Conservation (phyloP, 805 yeast genomes). For the Debaryomyces hansenii region DNA sequence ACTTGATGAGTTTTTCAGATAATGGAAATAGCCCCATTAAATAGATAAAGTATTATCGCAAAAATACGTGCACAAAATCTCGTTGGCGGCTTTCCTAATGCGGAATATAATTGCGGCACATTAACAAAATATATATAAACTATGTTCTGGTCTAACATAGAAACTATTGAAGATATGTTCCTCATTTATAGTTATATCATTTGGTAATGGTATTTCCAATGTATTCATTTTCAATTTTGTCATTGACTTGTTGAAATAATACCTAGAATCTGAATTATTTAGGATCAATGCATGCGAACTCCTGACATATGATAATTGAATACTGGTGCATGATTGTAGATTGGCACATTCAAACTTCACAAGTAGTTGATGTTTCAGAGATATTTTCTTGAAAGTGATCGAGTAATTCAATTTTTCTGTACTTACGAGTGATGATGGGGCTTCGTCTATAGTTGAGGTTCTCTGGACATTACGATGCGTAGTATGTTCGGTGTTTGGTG, state of each 20-base stretch:
- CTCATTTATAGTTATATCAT: neutral
- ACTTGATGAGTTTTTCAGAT: neutral
- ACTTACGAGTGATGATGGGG: neutral
- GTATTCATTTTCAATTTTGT: neutral
- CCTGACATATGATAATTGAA: constrained; percentile 9
- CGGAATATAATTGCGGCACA: neutral
- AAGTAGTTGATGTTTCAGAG: constrained; percentile 4
- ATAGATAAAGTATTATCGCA: neutral
- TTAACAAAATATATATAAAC: constrained; percentile 13
- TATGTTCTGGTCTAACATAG: constrained; percentile 12
- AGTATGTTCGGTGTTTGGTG: neutral
- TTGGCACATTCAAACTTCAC: constrained; percentile 14
- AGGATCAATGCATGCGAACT: constrained; percentile 9
- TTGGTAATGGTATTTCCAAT: constrained; percentile 10
- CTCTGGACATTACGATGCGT: neutral
- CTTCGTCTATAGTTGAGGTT: neutral
- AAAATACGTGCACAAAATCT: too few relatives aligned
- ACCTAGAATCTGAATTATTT: constrained; percentile 10
- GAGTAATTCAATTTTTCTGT: neutral
- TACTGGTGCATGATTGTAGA: neutral
- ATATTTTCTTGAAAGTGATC: constrained; percentile 4
- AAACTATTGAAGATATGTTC: constrained; percentile 8
- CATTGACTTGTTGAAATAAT: constrained; percentile 8
- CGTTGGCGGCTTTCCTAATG: neutral
- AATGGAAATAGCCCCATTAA: neutral